phyloP scores from a whole-genome alignment of 768 basidiomycete genomes.

The Agrocybe praecox region DNA sequence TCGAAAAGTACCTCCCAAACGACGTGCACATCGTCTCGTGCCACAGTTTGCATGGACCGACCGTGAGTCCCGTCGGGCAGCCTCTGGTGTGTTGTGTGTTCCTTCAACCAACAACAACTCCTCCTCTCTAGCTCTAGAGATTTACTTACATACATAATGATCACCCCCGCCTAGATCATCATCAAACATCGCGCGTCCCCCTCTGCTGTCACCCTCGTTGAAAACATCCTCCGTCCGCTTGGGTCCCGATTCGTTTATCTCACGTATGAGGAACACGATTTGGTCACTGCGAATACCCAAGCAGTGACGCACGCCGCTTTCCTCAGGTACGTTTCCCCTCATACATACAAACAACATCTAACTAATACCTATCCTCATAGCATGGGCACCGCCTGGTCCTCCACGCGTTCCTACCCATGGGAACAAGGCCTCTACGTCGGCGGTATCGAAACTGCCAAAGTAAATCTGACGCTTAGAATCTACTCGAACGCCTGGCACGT shows the following conservation, averaged over 20 bases:
- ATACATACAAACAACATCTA: no score
- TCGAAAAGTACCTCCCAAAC: constrained; percentile 82
- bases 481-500: constrained; percentile 99
- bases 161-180: no score
- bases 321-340: constrained; percentile 69
- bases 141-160: no score
- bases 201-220: constrained; percentile 75
- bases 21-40: constrained; percentile 92
- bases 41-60: constrained; percentile 94
- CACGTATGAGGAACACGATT: constrained; percentile 95
- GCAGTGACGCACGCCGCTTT: constrained; percentile 98
- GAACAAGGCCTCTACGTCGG: constrained; percentile 94
- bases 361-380: no score
- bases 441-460: constrained; percentile 97
- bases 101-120: no score
- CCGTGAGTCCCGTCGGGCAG: constrained; percentile 85
- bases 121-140: no score
- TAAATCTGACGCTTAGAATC: constrained; percentile 96
- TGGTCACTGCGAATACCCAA: constrained; percentile 97
- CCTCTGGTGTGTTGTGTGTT: constrained; percentile 81
- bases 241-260: constrained; percentile 88
- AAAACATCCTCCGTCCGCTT: constrained; percentile 79
- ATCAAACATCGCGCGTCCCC: constrained; percentile 84
- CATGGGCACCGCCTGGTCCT: constrained; percentile 97
- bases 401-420: constrained; percentile 85